Conservation (phyloP, 257 asterid genomes). For the Verbascum thapsus region DNA sequence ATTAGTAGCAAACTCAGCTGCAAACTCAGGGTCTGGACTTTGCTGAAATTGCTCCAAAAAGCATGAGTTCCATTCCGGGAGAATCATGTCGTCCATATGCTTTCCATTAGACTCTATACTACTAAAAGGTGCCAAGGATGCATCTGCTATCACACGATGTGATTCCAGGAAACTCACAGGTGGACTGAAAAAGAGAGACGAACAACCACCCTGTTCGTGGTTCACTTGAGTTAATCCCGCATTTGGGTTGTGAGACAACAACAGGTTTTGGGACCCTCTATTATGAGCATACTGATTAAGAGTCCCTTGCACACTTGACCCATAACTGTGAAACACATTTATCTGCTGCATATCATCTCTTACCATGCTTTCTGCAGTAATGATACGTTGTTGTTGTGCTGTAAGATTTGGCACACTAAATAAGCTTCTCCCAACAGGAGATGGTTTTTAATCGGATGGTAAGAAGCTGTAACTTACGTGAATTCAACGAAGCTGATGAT, state of each 20-base stretch:
- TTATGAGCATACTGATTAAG: constrained; percentile 38
- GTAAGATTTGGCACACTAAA: constrained; percentile 22
- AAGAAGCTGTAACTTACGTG: constrained; percentile 44
- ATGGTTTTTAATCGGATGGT: not conserved
- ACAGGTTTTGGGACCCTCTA: constrained; percentile 41
- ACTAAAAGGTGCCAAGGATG: constrained; percentile 44
- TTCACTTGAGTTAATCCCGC: constrained; percentile 45
- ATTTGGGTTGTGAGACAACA: constrained; percentile 44
- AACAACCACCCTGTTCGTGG: constrained; percentile 45
- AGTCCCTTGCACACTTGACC: constrained; percentile 38
- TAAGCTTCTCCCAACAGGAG: constrained; percentile 9
- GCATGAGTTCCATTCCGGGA: constrained; percentile 43
- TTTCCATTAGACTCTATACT: constrained; percentile 43
- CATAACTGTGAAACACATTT: constrained; percentile 35
- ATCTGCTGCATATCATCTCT: constrained; percentile 42
- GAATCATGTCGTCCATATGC: constrained; percentile 39
- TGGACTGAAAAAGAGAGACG: constrained; percentile 37
- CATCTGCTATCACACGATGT: constrained; percentile 47
- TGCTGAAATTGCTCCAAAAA: constrained; percentile 42
- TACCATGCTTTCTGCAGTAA: constrained; percentile 40
- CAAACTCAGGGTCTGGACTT: constrained; percentile 38
- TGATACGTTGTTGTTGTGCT: constrained; percentile 49
- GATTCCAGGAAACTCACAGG: constrained; percentile 47
- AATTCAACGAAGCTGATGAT: constrained; percentile 35
- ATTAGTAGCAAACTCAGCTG: constrained; percentile 38